phyloP scores from a whole-genome alignment of 83 land plant species.

The Thuja plicata region DNA sequence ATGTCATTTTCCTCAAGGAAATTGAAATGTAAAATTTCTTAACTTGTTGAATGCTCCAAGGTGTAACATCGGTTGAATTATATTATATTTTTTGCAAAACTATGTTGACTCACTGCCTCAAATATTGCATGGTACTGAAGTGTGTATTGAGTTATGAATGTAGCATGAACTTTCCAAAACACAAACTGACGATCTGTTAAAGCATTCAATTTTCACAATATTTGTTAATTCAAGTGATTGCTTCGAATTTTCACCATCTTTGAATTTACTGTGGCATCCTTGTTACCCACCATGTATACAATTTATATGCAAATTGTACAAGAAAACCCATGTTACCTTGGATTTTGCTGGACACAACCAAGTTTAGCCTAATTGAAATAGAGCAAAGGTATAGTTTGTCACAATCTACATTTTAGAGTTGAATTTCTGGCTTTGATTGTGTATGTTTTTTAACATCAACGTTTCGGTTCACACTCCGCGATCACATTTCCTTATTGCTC shows the following conservation, averaged over 20 bases:
- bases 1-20: neutral
- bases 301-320: neutral
- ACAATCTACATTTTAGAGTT: too few relatives aligned
- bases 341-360: neutral
- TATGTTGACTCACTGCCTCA: neutral
- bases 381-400: neutral
- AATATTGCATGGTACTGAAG: neutral
- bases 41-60: neutral
- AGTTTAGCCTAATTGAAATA: neutral
- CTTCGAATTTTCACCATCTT: neutral
- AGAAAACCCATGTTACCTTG: neutral
- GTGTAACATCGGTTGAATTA: too few relatives aligned
- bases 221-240: neutral
- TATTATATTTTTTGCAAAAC: neutral
- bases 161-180: neutral
- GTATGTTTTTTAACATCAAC: too few relatives aligned
- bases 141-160: neutral
- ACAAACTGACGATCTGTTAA: too few relatives aligned
- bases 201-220: neutral
- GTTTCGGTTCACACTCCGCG: too few relatives aligned
- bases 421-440: too few relatives aligned
- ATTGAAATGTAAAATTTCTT: neutral
- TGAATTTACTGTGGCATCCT: neutral
- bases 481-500: too few relatives aligned
- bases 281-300: neutral